Evolutionary conservation across 768 basidiomycete genomes (phyloP).

Genomic region (Trametes gibbosa): DNA sequence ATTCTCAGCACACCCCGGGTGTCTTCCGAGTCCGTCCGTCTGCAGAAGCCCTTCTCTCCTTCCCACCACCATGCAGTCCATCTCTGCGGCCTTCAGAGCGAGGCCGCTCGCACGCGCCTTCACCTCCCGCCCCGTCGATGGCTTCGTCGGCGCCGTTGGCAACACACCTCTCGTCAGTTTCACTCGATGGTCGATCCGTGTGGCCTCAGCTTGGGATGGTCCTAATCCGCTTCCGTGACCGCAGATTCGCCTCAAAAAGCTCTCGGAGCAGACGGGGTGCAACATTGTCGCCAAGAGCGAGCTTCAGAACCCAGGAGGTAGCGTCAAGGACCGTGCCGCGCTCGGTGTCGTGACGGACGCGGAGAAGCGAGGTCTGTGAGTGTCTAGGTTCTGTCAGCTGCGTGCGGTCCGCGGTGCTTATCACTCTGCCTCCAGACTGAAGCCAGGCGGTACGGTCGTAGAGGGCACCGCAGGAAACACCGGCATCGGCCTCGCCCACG

Average conservation of each 20-base stretch:
- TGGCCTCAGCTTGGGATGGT: background rate
- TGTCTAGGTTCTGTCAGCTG: slow-evolving; percentile 16
- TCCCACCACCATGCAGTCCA: slow-evolving; percentile 21
- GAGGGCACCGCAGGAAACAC: slow-evolving; percentile 99
- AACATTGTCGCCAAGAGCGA: slow-evolving; percentile 95
- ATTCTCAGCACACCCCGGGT: background rate
- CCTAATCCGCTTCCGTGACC: background rate
- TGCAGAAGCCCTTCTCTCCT: background rate
- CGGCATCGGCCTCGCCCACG: slow-evolving; percentile 93
- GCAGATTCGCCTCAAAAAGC: slow-evolving; percentile 78
- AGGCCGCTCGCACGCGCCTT: slow-evolving; percentile 27
- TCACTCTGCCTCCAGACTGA: slow-evolving; percentile 47
- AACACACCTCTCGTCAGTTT: slow-evolving; percentile 81
- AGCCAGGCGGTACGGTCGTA: slow-evolving; percentile 93
- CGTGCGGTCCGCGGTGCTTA: background rate
- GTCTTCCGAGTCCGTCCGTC: background rate
- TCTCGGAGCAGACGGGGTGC: slow-evolving; percentile 82
- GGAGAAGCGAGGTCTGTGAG: slow-evolving; percentile 78
- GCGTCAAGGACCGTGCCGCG: slow-evolving; percentile 96
- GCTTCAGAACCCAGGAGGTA: slow-evolving; percentile 97
- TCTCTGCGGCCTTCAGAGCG: slow-evolving; percentile 13
- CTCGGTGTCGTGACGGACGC: slow-evolving; percentile 85
- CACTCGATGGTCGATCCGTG: background rate
- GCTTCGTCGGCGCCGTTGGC: slow-evolving; percentile 87
- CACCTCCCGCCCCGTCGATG: slow-evolving; percentile 49